Evolutionary conservation across 148 eudicot species (phyloP), one percentile per base, ranked within the genome.

Genomic region (Fagopyrum esculentum): DNA sequence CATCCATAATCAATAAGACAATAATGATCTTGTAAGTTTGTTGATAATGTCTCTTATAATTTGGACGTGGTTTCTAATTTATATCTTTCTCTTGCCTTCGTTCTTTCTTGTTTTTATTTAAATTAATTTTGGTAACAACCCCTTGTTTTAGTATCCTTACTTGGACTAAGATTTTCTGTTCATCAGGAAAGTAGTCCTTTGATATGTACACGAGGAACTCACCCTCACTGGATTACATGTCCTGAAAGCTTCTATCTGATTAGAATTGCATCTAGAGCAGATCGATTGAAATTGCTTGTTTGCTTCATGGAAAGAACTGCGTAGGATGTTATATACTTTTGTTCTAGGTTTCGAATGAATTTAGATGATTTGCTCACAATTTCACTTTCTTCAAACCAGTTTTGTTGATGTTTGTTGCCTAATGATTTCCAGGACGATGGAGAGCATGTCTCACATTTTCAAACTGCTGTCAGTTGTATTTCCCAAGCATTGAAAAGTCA

Each of bases 401-500:
- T 35, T 35, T n/a, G n/a, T n/a, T 11, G 9, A 15, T 66, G 16
- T 35, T 13, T 66, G 69, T 40, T 66, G 30, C 55, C 51, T 74
- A 59, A 2, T 17, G 5, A 45, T 71, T 64, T 85, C 60, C 90
- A 94, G 98, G 97, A 92, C 78, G 84, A 90, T 83, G 81, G 86
- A 71, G 80, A 85, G 76, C 80, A 81, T 46, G 84, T 70, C 77
- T 77, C 85, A 76, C 96, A 90, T 81, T 95, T 95, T 83, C 89
- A 92, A 52, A 79, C 86, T 77, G 86, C 89, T 79, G 72, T 89
- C 54, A 88, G 86, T 76, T 90, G 93, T 76, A 90, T 95, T 63
- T 86, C 92, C 40, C 86, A 87, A 76, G 80, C 96, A 29, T 71
- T 95, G 85, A 95, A 86, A 89, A 87, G 86, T 70, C 93, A 88